phyloP scores from a whole-genome alignment of 192 early-diverging fungal genomes.

The Chytriomyces sp. region DNA sequence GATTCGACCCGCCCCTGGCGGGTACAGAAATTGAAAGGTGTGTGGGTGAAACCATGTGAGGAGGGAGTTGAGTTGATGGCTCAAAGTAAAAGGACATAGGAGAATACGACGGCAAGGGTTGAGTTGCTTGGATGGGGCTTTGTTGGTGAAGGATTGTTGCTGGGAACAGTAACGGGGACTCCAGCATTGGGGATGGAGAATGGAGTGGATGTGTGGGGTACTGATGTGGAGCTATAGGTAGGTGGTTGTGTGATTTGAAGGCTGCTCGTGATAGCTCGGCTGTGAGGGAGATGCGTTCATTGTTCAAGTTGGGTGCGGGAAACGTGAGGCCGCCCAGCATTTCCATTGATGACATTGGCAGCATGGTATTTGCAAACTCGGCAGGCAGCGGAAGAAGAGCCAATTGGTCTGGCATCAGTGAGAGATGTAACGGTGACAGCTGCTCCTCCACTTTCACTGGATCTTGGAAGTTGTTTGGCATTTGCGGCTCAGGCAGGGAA shows the following conservation, averaged over 20 bases:
- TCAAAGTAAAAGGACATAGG: not conserved
- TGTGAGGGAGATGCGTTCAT: not conserved
- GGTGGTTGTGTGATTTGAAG: not conserved
- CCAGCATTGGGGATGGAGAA: no score
- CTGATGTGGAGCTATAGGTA: not conserved
- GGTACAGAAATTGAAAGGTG: not conserved
- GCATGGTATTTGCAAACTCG: not conserved
- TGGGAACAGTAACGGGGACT: no score
- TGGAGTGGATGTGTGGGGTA: no score
- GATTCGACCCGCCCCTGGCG: not conserved
- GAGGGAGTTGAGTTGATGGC: not conserved
- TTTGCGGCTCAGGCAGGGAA: not conserved
- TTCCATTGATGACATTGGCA: not conserved
- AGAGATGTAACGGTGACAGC: not conserved
- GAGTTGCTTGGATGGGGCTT: not conserved
- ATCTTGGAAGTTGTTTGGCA: not conserved
- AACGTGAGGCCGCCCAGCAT: not conserved
- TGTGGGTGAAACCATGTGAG: not conserved
- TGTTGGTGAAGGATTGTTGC: not conserved
- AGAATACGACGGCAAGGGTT: not conserved
- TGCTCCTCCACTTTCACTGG: not conserved
- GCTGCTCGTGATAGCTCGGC: not conserved
- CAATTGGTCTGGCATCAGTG: not conserved
- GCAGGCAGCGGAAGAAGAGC: not conserved
- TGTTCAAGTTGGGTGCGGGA: not conserved